Conservation (phyloP, 306 rosid genomes). For the Mimosa pudica region DNA sequence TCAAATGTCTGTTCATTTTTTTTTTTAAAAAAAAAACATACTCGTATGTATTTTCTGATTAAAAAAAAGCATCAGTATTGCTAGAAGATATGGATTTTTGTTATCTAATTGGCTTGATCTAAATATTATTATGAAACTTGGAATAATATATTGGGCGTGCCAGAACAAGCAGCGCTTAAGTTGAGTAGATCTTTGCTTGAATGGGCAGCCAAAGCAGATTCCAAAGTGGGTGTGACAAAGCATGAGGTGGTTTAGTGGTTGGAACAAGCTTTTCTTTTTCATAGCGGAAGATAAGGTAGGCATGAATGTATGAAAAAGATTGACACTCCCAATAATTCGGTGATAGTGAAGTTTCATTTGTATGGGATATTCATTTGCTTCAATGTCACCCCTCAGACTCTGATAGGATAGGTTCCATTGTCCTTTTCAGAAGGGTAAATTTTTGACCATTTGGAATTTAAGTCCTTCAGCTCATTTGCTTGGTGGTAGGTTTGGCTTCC, state of each 20-base stretch:
- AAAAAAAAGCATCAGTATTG: not conserved
- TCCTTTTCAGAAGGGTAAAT: not conserved
- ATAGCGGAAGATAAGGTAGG: not conserved
- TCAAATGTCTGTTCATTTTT: not conserved
- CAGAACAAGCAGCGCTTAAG: not conserved
- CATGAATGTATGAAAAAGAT: not conserved
- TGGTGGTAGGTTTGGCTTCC: not conserved
- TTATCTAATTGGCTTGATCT: not conserved
- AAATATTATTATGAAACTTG: not conserved
- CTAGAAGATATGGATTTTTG: not conserved
- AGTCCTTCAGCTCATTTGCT: not conserved
- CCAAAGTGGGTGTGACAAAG: not conserved
- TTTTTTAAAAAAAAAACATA: no score
- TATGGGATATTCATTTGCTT: not conserved
- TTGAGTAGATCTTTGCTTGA: not conserved
- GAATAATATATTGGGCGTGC: not conserved
- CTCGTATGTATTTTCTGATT: no score
- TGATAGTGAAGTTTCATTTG: not conserved
- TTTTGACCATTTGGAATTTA: not conserved
- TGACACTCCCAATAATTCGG: not conserved
- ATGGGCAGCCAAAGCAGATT: not conserved
- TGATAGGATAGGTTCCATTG: not conserved
- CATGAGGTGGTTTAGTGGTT: not conserved
- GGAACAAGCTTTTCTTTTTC: not conserved
- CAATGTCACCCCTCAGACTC: not conserved